Evolutionary conservation across 2,329 filamentous ascomycete genomes (phyloP), one percentile per base, ranked within the genome.

Genomic region (Diaporthe eres): DNA sequence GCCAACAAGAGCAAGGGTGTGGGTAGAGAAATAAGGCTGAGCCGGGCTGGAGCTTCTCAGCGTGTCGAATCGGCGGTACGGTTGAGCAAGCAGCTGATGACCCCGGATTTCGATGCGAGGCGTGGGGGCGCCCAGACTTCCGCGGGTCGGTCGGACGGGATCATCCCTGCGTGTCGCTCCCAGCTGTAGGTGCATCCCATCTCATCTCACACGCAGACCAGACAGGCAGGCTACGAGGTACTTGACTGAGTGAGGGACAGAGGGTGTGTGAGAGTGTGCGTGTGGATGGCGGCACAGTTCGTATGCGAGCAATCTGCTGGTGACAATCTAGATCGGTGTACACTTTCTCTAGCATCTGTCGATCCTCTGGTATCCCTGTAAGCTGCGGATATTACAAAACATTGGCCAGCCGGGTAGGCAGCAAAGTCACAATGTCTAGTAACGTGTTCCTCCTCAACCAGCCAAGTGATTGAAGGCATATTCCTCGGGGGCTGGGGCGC

Each of bases 1-100:
- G 19, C 39, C 53, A 44, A 25, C 39, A 39, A 25, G 22, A 42
- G 57, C 44, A 73, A 25, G 58, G 37, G 15, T 68, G 72, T 44
- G 67, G 42, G 73, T 10, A 28, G 58, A 28, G 58, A 71, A 74
- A 71, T 53, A 74, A 61, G 65, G 73, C 73, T 74, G 73, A 74
- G 73, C 25, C n/a, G 73, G 65, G 68, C 44, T 44, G 53, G 63
- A 71, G 51, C 47, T 47, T 70, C 49, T 65, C 34, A 70, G 72
- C 60, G 49, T 72, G 58, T 73, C 65, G 49, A 70, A 55, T 70
- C 65, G 49, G 65, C 34, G 65, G 49, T 34, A 55, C 65, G 34
- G 49, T 70, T n/a, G 65, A n/a, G 34, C 34, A 42, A 42, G n/a
- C 34, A 42, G 65, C 49, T 55, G n/a, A 70, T 70, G 65, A 70